These are phyloP conservation scores for Mallotus nudiflorus DNA, from an alignment of 345 rosid genomes.

Conservation along the genomic window DNA sequence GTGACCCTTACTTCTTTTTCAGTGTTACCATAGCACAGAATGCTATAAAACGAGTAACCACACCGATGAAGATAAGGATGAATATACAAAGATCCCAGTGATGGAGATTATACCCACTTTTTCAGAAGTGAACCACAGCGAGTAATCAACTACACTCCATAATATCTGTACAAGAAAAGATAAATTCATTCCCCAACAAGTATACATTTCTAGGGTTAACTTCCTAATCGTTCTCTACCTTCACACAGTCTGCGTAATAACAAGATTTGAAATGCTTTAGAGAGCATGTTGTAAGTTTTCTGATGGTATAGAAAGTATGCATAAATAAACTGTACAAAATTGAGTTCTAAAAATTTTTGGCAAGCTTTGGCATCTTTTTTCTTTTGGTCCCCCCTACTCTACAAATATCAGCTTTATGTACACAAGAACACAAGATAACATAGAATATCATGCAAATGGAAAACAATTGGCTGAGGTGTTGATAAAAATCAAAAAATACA, in stretches of 20 bases:
- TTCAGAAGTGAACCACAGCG: slow-evolving; percentile 65
- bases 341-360: neutral
- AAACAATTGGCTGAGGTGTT: neutral
- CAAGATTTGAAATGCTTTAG: slow-evolving; percentile 4
- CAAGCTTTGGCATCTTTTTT: neutral
- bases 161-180: slow-evolving; percentile 48
- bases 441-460: too few species aligned
- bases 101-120: slow-evolving; percentile 58
- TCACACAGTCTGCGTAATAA: slow-evolving; percentile 72
- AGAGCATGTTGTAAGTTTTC: neutral
- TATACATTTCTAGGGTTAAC: neutral
- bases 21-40: slow-evolving; percentile 63
- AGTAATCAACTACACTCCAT: slow-evolving; percentile 88
- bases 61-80: slow-evolving; percentile 58
- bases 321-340: neutral
- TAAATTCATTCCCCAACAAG: neutral
- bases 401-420: neutral
- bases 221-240: slow-evolving; percentile 74
- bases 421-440: neutral
- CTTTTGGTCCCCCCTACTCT: too few species aligned
- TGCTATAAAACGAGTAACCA: slow-evolving; percentile 49
- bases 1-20: slow-evolving; percentile 54
- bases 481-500: neutral
- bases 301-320: slow-evolving; percentile 2
- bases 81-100: slow-evolving; percentile 56